Base-by-base conservation (phyloP, 2,329 filamentous ascomycete genomes). In the Onygenales sp. region DNA sequence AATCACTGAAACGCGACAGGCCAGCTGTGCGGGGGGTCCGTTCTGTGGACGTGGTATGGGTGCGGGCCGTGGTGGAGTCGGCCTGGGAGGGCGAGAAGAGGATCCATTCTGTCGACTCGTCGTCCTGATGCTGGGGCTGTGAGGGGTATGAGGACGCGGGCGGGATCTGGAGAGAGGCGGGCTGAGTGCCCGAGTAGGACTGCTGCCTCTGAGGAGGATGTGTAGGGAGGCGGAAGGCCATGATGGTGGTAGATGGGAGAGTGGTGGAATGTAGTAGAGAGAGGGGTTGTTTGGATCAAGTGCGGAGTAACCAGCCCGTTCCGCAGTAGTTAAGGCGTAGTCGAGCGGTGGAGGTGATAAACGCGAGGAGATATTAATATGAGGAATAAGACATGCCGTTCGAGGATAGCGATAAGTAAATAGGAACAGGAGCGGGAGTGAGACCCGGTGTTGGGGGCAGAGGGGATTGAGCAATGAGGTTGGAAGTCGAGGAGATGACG, bases 101-200 rank as follows among this genome's bases (percentile, higher is more conserved):
- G 52, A 97, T 86, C 93, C 93, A 98, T 80, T 95, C 92, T 70
- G 93, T 86, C 10, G 88, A 86, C 59, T 91, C 86, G 57, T 87
- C 83, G 55, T 83, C 72, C 43, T 72, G 65, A 17, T 74, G 70
- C 59, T 42, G 36, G 36, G 47, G 14, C 3, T 41, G 36, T n/a
- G 41, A 17, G 13, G 4, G 10, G 36, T 32, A 32, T 11, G 36
- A 35, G 7, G 60, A 53, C 7, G 61, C 53, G n/a, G 63, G 52
- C 13, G 63, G 53, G 39, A 63, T 57, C 39, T 68, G 61, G 27
- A 68, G 59, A 2, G 57, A 44, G 21, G 63, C 61, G n/a, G 60
- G 58, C 7, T 58, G 60, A 49, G 43, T 39, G 50, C 41, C 50
- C 31, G 55, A 62, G 49, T 69, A 69, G 31, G 68, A 66, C 21